Percentiles rank a stretch among this genome's conserved stretches.
phyloP scores from a whole-genome alignment of 2,329 filamentous ascomycete species.

The Fusarium napiforme region DNA sequence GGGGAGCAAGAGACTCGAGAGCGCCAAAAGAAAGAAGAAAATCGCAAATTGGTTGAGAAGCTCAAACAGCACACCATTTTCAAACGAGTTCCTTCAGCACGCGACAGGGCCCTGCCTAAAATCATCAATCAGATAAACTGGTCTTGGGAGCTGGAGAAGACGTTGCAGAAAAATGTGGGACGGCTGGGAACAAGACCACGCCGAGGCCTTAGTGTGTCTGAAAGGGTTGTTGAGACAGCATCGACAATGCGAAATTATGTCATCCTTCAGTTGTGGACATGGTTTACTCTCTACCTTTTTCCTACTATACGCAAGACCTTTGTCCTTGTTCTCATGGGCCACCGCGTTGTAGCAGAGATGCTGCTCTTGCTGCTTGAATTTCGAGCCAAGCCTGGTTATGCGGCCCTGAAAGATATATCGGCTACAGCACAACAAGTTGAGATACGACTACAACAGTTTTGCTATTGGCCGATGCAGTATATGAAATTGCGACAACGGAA shows the following conservation, averaged over 20 bases:
- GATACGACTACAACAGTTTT: conserved; percentile 96
- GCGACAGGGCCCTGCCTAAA: conserved; percentile 81
- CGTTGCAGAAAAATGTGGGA: conserved; percentile 91
- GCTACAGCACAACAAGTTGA: conserved; percentile 98
- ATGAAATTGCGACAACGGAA: conserved; percentile 89
- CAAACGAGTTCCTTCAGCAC: conserved; percentile 78
- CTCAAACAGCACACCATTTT: conserved; percentile 88
- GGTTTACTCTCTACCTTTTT: conserved; percentile 80
- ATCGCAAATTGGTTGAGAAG: conserved; percentile 80
- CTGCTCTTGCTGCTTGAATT: conserved; percentile 86
- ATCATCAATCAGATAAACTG: conserved; percentile 97
- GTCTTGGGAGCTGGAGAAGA: conserved; percentile 85
- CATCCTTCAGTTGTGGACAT: conserved; percentile 73
- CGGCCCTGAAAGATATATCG: conserved; percentile 93
- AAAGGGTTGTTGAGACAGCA: conserved; percentile 93
- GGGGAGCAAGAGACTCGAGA: conserved; percentile 77
- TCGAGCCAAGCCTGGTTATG: conserved; percentile 78
- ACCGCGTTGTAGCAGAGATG: conserved; percentile 83
- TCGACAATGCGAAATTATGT: conserved; percentile 84
- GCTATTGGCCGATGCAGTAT: conserved; percentile 98
- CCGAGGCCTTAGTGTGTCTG: conserved; percentile 89
- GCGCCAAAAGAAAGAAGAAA: conserved; percentile 66
- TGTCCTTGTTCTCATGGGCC: conserved; percentile 80
- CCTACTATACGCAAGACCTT: conserved; percentile 79
- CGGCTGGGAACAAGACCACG: conserved; percentile 84